Evolutionary conservation across 1,284 basidiomycete genomes (phyloP), one percentile per base, ranked within the genome.

Genomic region (Bothia castanella): DNA sequence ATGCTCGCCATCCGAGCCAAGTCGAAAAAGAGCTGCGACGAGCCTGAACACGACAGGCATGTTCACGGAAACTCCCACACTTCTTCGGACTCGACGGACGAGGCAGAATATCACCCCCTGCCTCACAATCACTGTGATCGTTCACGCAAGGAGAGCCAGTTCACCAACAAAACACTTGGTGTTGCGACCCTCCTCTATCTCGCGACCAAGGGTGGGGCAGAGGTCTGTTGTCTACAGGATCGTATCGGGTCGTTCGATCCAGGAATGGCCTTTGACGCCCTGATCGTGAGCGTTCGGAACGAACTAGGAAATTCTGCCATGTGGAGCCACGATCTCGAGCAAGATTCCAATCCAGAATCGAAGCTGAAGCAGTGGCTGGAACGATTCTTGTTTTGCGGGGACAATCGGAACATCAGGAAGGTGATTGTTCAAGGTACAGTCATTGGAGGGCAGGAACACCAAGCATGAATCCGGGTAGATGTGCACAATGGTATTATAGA

Each of bases 211-310:
- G 95, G 96, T 36, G 96, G 96, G 2, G 96, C 96, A 1, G 75
- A 84, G 30, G 83, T 98, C 0, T 95, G 92, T 63, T 76, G 78
- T 45, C 69, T 97, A 27, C 77, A 82, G 34, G 67, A 81, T 40
- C 75, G 75, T 34, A 77, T 92, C n/a, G 96, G 95, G 10, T 87
- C 84, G 23, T 88, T 99, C 51, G 74, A 73, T 21, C 74, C 76
- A 0, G 92, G 92, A 3, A 95, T 92, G 70, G 85, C 85, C 56
- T 98, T 98, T 64, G 95, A 99, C 67, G 95, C 95, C 1, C 72
- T 98, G 12, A 60, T 92, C 6, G 82, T 82, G 49, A 82, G 72
- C 71, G 73, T 77, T 57, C 70, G 69, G 46, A 66, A 69, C 39
- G 76, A 75, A 41, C 67, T 77, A 19, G 77, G 76, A 4, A 86